Evolutionary conservation across 169 alveolate species (phyloP), one percentile per base, ranked within the genome.

Genomic region (Cryptosporidium viatorum): DNA sequence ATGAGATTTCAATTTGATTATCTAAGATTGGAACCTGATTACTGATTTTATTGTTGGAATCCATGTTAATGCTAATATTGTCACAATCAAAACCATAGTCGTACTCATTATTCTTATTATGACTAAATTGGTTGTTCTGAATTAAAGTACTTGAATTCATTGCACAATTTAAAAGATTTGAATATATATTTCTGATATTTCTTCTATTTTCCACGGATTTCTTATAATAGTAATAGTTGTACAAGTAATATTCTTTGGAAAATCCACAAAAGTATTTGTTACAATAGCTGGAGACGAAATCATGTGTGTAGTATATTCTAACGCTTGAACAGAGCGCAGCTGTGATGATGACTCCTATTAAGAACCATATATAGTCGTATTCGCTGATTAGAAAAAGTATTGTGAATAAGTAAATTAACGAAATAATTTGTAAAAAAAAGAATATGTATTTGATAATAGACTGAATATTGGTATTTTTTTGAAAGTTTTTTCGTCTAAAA

Each of bases 241-340:
- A 73, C 8, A 73, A 21, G 35, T 73, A 73, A 37, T 73, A 80
- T 5, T 65, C 89, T 45, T 80, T 80, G 1, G 73, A 80, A n/a
- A 60, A 59, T 29, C 89, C 89, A 48, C 89, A 80, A 65, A 80
- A 80, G 35, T 80, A 80, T 41, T 80, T 65, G 37, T n/a, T 45
- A 48, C 73, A 80, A 33, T 80, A 80, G 29, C 12, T 45, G 23
- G 73, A 62, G 26, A 67, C 89, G 35, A 80, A 80, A 0, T 80
- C 80, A 29, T 31, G 39, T 12, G 89, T 60, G 52, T 80, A 80
- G 21, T 62, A 80, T 26, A 41, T 62, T 60, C 89, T 60, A 3
- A 80, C 68, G 2, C 68, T 65, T 29, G 75, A 21, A 18, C 55
- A 62, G 41, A 80, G 70, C 8, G 68, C 12, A 1, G 89, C 58